These are phyloP conservation scores for Aleurites moluccanus DNA, from an alignment of 441 rosid species.

Conservation along the genomic window DNA sequence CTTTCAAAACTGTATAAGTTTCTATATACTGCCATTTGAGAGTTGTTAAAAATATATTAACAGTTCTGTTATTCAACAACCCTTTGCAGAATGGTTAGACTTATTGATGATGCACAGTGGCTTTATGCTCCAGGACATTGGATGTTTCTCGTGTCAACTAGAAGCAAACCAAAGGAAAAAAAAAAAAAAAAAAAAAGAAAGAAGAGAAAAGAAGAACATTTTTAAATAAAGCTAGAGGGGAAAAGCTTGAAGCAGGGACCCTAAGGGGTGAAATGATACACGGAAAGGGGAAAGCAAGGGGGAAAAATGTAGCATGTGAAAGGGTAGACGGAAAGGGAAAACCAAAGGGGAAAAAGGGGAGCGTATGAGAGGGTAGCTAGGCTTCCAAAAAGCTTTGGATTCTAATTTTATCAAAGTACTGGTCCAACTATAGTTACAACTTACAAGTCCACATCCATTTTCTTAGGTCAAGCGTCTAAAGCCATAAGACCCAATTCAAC, in stretches of 20 bases:
- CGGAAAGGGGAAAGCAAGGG: not conserved
- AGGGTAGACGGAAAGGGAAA: no score
- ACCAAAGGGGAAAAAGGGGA: not conserved
- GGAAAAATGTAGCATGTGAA: no score
- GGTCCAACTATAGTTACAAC: slow-evolving; percentile 14
- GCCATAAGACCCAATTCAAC: slow-evolving; percentile 22
- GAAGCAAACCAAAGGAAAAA: not conserved
- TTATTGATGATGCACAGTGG: no score
- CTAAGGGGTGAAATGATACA: not conserved
- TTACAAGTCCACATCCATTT: not conserved
- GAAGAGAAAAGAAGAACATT: not conserved
- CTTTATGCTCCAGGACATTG: not conserved
- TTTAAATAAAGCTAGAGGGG: not conserved
- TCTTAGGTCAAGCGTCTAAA: slow-evolving; percentile 15
- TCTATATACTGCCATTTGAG: no score
- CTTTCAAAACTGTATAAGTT: no score
- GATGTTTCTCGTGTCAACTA: not conserved
- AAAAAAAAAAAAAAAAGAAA: not conserved
- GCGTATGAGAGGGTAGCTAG: slow-evolving; percentile 20
- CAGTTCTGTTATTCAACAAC: no score
- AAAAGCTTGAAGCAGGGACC: slow-evolving; percentile 18
- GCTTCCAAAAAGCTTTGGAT: slow-evolving; percentile 36
- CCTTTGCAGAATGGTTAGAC: no score
- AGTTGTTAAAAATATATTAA: no score
- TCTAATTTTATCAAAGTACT: slow-evolving; percentile 23